Base-by-base conservation (phyloP, 345 rosid genomes). In the Syzygium grande region DNA sequence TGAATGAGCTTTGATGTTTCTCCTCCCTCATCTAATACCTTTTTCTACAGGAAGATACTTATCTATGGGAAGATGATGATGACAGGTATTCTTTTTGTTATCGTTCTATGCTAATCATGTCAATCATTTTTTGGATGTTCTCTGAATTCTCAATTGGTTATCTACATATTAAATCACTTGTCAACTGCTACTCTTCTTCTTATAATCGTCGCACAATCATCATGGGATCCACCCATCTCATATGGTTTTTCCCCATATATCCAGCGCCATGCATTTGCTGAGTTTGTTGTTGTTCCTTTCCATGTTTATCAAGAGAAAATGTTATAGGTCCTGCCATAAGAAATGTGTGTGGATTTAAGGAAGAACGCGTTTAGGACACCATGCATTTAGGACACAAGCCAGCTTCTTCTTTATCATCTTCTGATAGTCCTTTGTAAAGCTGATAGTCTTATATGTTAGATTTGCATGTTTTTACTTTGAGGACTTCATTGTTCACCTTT, bases 51-150 rank as follows among this genome's bases (percentile, higher is more conserved):
- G 99, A 97, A 91, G 98, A 98, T 89, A 96, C 99, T 38, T 96
- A 96, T 88, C 90, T 96, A 52, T 98, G 99, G 99, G 99, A 98
- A 91, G 99, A 98, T 79, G 97, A 95, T 27, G 99, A 98, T 68
- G 98, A 96, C 49, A 90, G 99, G 97, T 97, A 90, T 52, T 52
- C 49, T 49, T 52, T 49, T 54, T 0, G 7, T 11, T 54, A 55
- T 51, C 46, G 46, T 34, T 6, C 8, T 12, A 9, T 86, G 68
- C 41, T 84, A 10, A 51, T 25, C 21, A 55, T 38, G 51, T 58
- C 30, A 23, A 15, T 85, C 43, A 25, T 52, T 84, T 84, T 84
- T 52, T 84, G 13, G 34, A 46, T n/a, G 85, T 84, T 84, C 17
- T 84, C 80, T 73, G 43, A 41, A 68, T 34, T 34, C 46, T 34